Base-by-base conservation (phyloP, 495 filamentous ascomycete genomes). In the Tuber microsphaerosporum region DNA sequence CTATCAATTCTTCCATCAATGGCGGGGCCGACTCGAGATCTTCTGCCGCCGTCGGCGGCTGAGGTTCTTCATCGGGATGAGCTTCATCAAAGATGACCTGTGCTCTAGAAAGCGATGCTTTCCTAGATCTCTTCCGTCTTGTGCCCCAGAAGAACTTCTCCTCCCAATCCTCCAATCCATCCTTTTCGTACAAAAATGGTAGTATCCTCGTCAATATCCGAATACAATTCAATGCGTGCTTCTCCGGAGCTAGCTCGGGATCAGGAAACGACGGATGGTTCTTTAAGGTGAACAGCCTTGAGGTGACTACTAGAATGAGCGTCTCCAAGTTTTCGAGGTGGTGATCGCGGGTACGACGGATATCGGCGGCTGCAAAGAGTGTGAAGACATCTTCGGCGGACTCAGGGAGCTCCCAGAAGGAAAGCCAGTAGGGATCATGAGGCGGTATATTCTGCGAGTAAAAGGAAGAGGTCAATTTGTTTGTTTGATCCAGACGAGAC, bases 341-440 rank as follows among this genome's bases (percentile, higher is more conserved):
- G 80, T 89, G 88, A 83, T 98, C 95, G 80, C 94, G 89, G 48
- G 93, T 94, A 77, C 94, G 90, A 74, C 96, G 92, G 73, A 99
- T 94, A 84, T 99, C 95, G 46, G 92, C 89, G 16, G 94, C 91
- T 70, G 94, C 93, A 85, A 98, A 99, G 73, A 99, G 89, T 78
- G 93, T 96, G 86, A 98, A 98, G 81, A 98, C 90, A 85, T 99
- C 95, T 77, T 98, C 95, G 48, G 92, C 88, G 20, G 93, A 94
- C 84, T 98, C 96, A 77, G 96, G 95, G 37, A 99, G 91, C 85
- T 97, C 93, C 93, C 94, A 97, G 86, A 97, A 99, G 80, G 93
- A 92, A 73, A 93, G 89, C 95, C 95, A 99, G 86, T 97, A 98
- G 19, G 90, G 87, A 86, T 97, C 94, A 83, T 94, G 90, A 65